These are phyloP conservation scores for Begonia fuchsioides DNA, from an alignment of 306 rosid genomes.

Conservation along the genomic window DNA sequence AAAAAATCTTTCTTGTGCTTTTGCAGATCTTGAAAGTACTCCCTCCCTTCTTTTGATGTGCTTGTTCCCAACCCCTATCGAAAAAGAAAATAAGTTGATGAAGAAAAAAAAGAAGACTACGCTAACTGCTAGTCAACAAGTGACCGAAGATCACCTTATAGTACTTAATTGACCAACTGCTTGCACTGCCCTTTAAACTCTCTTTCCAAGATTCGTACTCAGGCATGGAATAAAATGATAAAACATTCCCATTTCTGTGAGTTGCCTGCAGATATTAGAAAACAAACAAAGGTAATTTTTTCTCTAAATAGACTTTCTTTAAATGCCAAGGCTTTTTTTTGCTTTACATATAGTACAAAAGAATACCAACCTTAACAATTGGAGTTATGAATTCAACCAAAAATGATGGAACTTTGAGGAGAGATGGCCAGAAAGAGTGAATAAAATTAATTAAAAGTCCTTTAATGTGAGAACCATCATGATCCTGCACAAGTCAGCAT, in stretches of 20 bases:
- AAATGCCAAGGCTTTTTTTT: too few species aligned
- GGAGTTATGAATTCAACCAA: slow-evolving; percentile 89
- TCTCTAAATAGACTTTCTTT: background rate
- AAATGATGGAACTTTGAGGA: slow-evolving; percentile 69
- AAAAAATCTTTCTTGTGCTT: slow-evolving; percentile 73
- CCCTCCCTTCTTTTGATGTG: slow-evolving; percentile 82
- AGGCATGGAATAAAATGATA: slow-evolving; percentile 85
- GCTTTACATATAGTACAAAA: background rate
- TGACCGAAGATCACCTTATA: slow-evolving; percentile 61
- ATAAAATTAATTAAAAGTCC: slow-evolving; percentile 84
- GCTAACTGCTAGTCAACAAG: background rate
- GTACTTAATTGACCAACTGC: slow-evolving; percentile 79
- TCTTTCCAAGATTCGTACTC: slow-evolving; percentile 76
- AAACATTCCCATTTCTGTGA: slow-evolving; percentile 46
- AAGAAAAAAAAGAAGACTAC: background rate
- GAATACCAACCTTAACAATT: slow-evolving; percentile 63
- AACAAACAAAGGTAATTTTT: background rate
- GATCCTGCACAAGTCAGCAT: slow-evolving; percentile 37
- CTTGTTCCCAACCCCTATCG: slow-evolving; percentile 96
- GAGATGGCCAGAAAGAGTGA: slow-evolving; percentile 93
- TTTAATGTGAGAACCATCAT: slow-evolving; percentile 96
- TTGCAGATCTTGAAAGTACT: slow-evolving; percentile 53
- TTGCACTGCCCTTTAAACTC: slow-evolving; percentile 54
- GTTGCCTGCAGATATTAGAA: slow-evolving; percentile 37
- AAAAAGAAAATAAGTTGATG: slow-evolving; percentile 9